Percentiles rank a stretch among this genome's conserved stretches.
These are phyloP conservation scores for Fusarium haematococcum DNA, from an alignment of 2,329 filamentous ascomycete genomes.

Conservation along the genomic window DNA sequence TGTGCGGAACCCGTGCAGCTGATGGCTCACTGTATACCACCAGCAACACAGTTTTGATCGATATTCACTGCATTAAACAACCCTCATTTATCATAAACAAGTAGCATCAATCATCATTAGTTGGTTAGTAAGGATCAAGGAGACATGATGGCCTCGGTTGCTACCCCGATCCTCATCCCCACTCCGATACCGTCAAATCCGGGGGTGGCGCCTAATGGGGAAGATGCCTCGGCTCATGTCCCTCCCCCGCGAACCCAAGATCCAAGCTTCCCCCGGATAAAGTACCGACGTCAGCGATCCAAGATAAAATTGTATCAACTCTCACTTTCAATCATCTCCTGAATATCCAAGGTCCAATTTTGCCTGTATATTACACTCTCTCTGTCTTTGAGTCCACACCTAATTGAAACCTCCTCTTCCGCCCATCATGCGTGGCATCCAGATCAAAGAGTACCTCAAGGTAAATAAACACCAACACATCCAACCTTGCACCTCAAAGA, in stretches of 20 bases:
- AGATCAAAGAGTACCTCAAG: slow-evolving; percentile 80
- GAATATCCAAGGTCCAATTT: background rate
- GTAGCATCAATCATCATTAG: background rate
- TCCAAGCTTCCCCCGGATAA: slow-evolving; percentile 1
- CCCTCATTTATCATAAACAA: background rate
- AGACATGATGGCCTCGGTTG: background rate
- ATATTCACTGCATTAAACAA: background rate
- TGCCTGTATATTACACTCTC: background rate
- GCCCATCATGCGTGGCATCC: slow-evolving; percentile 77
- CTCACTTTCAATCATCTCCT: background rate
- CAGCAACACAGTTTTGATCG: background rate
- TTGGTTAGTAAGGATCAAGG: background rate
- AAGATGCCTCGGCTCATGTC: slow-evolving; percentile 45
- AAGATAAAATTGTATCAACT: background rate
- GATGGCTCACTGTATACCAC: background rate
- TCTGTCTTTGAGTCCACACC: background rate
- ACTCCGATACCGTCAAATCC: background rate
- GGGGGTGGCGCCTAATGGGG: slow-evolving; percentile 19
- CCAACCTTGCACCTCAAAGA: background rate
- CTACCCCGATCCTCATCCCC: background rate
- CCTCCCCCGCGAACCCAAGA: slow-evolving; percentile 38
- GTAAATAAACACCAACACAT: slow-evolving; percentile 59
- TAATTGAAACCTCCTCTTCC: background rate
- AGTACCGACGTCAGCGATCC: slow-evolving; percentile 25
- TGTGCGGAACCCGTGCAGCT: background rate